Percentiles rank a stretch among this genome's conserved stretches.
phyloP scores from a whole-genome alignment of 108 stramenopile species.

The Nitzschia inconspicua region DNA sequence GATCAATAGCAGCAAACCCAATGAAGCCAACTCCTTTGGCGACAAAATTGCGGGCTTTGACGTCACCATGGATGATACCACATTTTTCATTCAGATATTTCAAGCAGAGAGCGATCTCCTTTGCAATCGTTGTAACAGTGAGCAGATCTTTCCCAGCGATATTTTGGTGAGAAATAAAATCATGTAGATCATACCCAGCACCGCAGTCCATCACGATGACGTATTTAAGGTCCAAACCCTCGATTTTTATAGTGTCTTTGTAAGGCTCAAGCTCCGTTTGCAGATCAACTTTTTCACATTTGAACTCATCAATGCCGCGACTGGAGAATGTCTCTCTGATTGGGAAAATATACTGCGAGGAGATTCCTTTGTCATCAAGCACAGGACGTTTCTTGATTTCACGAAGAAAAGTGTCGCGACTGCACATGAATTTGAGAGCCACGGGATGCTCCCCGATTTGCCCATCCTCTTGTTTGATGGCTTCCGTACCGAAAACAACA shows the following conservation, averaged over 20 bases:
- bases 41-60: slow-evolving; percentile 19
- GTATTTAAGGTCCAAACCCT: slow-evolving; percentile 11
- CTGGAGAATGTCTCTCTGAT: slow-evolving; percentile 12
- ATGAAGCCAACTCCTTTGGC: neutral
- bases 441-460: slow-evolving; percentile 1
- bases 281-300: neutral
- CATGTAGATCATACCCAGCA: slow-evolving; percentile 8
- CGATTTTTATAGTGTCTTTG: neutral
- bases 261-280: slow-evolving; percentile 4
- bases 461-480: slow-evolving; percentile 1
- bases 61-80: slow-evolving; percentile 17
- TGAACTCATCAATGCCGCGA: neutral
- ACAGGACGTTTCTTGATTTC: slow-evolving; percentile 1
- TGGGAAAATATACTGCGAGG: neutral
- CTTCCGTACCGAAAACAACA: slow-evolving; percentile 15
- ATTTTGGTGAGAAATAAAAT: slow-evolving; percentile 17
- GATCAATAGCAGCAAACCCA: slow-evolving; percentile 15
- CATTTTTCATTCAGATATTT: slow-evolving; percentile 20
- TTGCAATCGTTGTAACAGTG: slow-evolving; percentile 3
- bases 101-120: slow-evolving; percentile 10
- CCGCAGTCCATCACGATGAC: slow-evolving; percentile 24
- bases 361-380: neutral
- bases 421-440: slow-evolving; percentile 14
- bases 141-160: slow-evolving; percentile 20
- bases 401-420: slow-evolving; percentile 1